These are phyloP conservation scores for Salix udensis DNA, from an alignment of 345 rosid species.

Conservation along the genomic window DNA sequence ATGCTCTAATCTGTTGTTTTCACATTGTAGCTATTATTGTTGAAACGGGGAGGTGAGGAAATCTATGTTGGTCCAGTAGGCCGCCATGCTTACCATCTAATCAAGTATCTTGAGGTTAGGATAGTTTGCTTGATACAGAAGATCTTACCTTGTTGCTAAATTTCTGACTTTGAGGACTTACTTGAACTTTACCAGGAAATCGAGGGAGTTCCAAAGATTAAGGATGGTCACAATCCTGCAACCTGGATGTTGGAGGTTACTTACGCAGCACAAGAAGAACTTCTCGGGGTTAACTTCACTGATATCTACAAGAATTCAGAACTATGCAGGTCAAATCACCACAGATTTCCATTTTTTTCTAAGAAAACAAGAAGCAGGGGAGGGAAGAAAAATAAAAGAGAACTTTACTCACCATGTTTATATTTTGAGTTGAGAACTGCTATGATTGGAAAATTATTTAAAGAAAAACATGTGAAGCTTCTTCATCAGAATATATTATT, in stretches of 20 bases:
- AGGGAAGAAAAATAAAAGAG: not conserved
- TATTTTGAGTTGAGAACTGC: not conserved
- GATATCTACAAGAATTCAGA: constrained; percentile 50
- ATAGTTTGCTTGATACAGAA: not conserved
- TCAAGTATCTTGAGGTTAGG: constrained; percentile 58
- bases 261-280: constrained; percentile 41
- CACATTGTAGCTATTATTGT: constrained; percentile 34
- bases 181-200: constrained; percentile 32
- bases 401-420: not conserved
- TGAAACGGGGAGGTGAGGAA: constrained; percentile 59
- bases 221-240: constrained; percentile 67
- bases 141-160: not conserved
- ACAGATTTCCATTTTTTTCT: not conserved
- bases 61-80: constrained; percentile 64
- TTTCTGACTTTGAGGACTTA: not conserved
- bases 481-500: not conserved
- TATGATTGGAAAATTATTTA: not conserved
- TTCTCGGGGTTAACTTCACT: constrained; percentile 40
- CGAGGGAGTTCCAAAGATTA: constrained; percentile 47
- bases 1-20: not conserved
- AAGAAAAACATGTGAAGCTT: not conserved
- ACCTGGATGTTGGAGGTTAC: constrained; percentile 77
- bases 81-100: constrained; percentile 45
- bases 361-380: not conserved
- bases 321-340: constrained; percentile 36